Evolutionary conservation across 169 alveolate species (phyloP), one percentile per base, ranked within the genome.

Genomic region (Eimeria brunetti): DNA sequence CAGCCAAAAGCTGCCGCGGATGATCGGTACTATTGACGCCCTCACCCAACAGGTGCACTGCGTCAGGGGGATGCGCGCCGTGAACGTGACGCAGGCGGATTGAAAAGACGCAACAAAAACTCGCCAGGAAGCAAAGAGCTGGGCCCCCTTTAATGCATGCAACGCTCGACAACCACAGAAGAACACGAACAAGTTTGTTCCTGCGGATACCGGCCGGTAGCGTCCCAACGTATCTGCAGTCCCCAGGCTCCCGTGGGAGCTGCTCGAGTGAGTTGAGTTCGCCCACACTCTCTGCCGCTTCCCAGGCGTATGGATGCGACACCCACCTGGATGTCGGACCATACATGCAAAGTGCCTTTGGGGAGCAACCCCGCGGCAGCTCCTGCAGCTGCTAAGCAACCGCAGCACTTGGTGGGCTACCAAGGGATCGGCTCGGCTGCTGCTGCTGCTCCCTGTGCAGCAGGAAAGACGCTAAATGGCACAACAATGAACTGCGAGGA

Each of bases 341-440:
- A 86, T 86, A 86, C 92, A 86, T 86, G 92, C 92, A 86, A 69
- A 81, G 64, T 86, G 92, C 92, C 92, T 86, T 71, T 38, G 81
- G 92, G 92, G 78, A 86, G 92, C 92, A 86, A 86, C 92, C 92
- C 92, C 92, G 92, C 92, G 64, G 92, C 92, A 86, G 92, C 92
- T 86, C 92, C 92, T 49, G 83, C 80, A 58, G 92, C 92, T 86
- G 92, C 92, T 62, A 86, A 58, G 81, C 56, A 56, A 86, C 81
- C 92, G 81, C 83, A 62, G 92, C 92, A 56, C 92, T 86, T 86
- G 92, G 92, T 86, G 92, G 92, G 92, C 92, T 86, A 81, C 92
- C 92, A 30, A 60, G 92, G 92, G 92, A 86, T 86, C 83, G 76
- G 92, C 81, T 86, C 92, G 92, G 92, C 92, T 30, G 92, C 92